A percentile compares a stretch with the other conserved stretches of the same genome.
Conservation (phyloP, 2,329 filamentous ascomycete genomes). For the Stachybotrys elegans region DNA sequence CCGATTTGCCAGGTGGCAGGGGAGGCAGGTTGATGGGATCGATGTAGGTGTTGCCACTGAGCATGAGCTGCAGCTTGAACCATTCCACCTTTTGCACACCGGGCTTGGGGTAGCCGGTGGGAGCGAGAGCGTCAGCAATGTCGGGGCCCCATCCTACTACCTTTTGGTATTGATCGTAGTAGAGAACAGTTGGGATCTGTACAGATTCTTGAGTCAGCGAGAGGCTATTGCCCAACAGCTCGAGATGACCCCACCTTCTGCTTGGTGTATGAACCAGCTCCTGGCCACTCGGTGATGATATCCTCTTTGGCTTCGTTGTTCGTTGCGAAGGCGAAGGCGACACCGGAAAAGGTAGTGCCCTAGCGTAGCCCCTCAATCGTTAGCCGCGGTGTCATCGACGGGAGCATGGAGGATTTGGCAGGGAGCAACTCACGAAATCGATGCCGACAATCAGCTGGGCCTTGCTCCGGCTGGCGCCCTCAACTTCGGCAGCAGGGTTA, state of each 20-base stretch:
- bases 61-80: constrained; percentile 99
- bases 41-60: constrained; percentile 98
- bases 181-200: constrained; percentile 96
- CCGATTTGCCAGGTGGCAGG: constrained; percentile 93
- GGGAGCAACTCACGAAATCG: constrained; percentile 71
- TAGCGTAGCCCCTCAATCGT: constrained; percentile 35
- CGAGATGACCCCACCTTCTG: constrained; percentile 68
- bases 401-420: background rate
- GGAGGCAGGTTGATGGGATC: constrained; percentile 98
- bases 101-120: constrained; percentile 94
- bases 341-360: constrained; percentile 97
- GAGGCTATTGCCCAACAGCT: too few species aligned
- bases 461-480: constrained; percentile 85
- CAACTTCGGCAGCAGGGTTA: constrained; percentile 65
- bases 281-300: constrained; percentile 98
- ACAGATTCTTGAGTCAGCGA: background rate
- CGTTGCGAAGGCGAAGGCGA: constrained; percentile 94
- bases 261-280: constrained; percentile 94
- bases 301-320: constrained; percentile 98
- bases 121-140: constrained; percentile 92
- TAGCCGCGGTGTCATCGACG: constrained; percentile 7
- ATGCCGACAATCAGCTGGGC: constrained; percentile 97
- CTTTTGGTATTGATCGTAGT: constrained; percentile 99
- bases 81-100: constrained; percentile 99
- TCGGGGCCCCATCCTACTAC: constrained; percentile 99